Percentiles rank a stretch among this genome's conserved stretches.
Evolutionary conservation across 2,329 filamentous ascomycete species (phyloP).

Genomic region (Clonostachys sp.): DNA sequence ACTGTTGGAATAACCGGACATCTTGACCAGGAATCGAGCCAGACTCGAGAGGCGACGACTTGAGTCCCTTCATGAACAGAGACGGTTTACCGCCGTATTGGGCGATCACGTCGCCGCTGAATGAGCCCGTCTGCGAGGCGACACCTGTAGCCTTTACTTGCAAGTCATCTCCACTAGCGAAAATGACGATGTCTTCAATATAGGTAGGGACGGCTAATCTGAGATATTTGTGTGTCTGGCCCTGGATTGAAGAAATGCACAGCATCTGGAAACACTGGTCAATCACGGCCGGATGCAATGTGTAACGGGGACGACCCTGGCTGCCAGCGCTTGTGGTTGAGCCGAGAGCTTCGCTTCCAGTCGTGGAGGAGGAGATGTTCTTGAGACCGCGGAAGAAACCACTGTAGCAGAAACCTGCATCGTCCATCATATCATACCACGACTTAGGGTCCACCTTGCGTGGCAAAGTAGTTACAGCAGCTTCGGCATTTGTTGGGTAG

Average conservation of each 20-base stretch:
- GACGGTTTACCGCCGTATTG: too few relatives aligned
- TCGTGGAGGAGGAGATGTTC: slow-evolving; percentile 2
- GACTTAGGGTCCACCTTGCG: background rate
- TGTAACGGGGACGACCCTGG: background rate
- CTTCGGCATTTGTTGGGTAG: too few relatives aligned
- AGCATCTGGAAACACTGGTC: slow-evolving; percentile 1
- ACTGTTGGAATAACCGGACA: too few relatives aligned
- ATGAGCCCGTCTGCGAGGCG: too few relatives aligned
- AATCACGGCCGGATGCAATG: slow-evolving; percentile 6
- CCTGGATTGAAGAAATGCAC: background rate
- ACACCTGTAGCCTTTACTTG: too few relatives aligned
- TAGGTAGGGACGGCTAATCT: background rate
- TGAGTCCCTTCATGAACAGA: too few relatives aligned
- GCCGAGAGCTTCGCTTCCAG: background rate
- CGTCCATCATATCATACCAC: background rate
- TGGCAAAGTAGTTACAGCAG: background rate
- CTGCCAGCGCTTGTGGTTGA: too few relatives aligned
- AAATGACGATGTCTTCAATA: background rate
- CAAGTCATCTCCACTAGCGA: too few relatives aligned
- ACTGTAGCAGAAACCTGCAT: background rate
- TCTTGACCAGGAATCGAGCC: too few relatives aligned
- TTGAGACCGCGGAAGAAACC: background rate
- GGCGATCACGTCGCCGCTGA: too few relatives aligned
- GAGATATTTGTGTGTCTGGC: background rate
- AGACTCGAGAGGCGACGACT: too few relatives aligned